Base-by-base conservation (phyloP, 2,329 filamentous ascomycete species). In the Colletotrichum sp. region DNA sequence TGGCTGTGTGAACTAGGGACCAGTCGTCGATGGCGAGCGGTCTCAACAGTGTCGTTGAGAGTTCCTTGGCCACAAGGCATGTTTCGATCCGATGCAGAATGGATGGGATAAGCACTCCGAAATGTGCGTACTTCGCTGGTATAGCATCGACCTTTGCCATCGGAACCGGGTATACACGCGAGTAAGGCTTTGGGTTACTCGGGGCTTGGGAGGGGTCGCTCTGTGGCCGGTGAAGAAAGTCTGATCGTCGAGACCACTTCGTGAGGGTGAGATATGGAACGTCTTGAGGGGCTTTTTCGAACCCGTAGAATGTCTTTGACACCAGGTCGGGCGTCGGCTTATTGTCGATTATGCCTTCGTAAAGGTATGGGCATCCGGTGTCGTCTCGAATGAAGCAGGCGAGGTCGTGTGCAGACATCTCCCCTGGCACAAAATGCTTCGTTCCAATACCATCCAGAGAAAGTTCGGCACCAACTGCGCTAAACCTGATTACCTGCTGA, bases 31-130 rank as follows among this genome's bases (percentile, higher is more conserved):
- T 88, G 0, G 81, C 78, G 3, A 94, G 83, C 3, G 86, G 82
- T 16, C 82, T 81, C 3, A 96, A 83, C 4, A 92, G 79, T 0
- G 88, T 92, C 4, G 84, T 83, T 25, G 89, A 88, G 5, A 98
- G 85, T 62, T 90, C 85, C 6, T 90, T 85, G 0, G 93, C 94
- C 9, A 95, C 86, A 29, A 96, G 84, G 30, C 89, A 86, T 1
- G 92, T 86, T 78, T 94, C 94, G 4, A 96, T 80, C n/a, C 91
- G 90, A 78, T 95, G 91, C 19, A 94, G 86, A 44, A 98, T 91
- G 0, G 92, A 93, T 0, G 96, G 95, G 7, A 97, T 88, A 49
- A 97, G 87, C 69, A 93, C 86, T 4, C 89, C 91, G 32, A 92
- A 88, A 62, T 87, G 84, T 2, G 85, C 86, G 73, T 87, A 86